Percentiles rank a stretch among this genome's conserved stretches.
phyloP scores from a whole-genome alignment of 352 stramenopile species.

The Vaucheria bursata region DNA sequence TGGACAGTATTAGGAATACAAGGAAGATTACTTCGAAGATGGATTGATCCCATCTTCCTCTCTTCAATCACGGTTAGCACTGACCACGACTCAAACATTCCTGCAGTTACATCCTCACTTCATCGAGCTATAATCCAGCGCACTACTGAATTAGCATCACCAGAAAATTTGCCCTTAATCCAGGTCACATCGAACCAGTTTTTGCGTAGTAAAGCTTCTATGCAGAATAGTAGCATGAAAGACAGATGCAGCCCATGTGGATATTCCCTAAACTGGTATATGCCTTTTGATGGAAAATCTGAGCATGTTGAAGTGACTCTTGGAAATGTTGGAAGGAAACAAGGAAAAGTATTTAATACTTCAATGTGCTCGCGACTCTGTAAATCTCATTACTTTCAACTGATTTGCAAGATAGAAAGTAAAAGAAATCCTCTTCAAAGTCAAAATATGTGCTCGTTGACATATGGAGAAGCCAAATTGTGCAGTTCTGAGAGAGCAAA shows the following conservation, averaged over 20 bases:
- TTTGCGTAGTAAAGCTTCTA: background rate
- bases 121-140: background rate
- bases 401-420: too few species aligned
- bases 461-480: too few species aligned
- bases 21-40: constrained; percentile 16
- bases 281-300: background rate
- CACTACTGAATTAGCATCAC: background rate
- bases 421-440: too few species aligned
- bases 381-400: too few species aligned
- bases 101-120: background rate
- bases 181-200: background rate
- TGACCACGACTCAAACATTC: background rate
- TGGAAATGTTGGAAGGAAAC: background rate
- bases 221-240: background rate
- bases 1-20: constrained; percentile 35
- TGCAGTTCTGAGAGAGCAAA: too few species aligned
- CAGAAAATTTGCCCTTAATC: background rate
- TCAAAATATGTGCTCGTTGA: too few species aligned
- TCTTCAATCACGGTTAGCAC: constrained; percentile 29
- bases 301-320: background rate
- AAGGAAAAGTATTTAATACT: background rate
- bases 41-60: constrained; percentile 28
- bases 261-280: background rate
- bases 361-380: background rate
- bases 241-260: background rate